Evolutionary conservation across 1,284 basidiomycete species (phyloP), one percentile per base, ranked within the genome.

Genomic region (Ustilago curta): DNA sequence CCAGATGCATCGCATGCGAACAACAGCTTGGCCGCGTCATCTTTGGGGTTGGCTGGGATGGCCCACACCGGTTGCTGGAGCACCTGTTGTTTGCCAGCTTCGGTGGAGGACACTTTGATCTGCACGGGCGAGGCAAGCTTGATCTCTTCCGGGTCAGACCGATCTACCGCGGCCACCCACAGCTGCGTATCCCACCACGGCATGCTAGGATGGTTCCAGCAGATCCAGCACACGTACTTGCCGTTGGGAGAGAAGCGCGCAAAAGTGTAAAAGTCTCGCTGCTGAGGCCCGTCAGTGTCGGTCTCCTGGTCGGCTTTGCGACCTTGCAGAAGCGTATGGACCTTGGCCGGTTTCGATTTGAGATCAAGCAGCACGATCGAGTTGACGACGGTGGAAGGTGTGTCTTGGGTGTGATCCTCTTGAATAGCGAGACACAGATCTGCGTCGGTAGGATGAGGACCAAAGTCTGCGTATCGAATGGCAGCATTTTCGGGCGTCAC

Each of bases 121-220:
- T 35, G 66, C 0, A 19, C 35, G 4, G 68, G 60, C n/a, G 40
- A 53, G 32, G 60, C 51, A 4, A 73, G 57, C 19, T 45, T 57
- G 12, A 61, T 61, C 4, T 31, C n/a, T n/a, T 47, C 51, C 5
- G 62, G 58, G 8, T 65, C 27, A 0, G 62, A 60, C 9, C 53
- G 29, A 7, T 66, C 70, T 29, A 88, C 80, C 12, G 86, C 42
- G 0, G 88, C 90, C 25, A 91, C 83, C 75, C 88, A 87, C 40
- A 93, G 86, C 77, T 90, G 86, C 0, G 89, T 88, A 19, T 90
- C 90, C 76, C 92, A 90, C 90, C 91, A 93, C 21, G 92, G 91
- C 92, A 93, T 93, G 78, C 92, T 89, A 0, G 92, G 92, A 70
- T 86, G 85, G 35, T 82, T 78, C 92, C 92, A 93, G 66, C 91